Conservation (phyloP, 148 eudicot species). For the Amaranthus cruentus region DNA sequence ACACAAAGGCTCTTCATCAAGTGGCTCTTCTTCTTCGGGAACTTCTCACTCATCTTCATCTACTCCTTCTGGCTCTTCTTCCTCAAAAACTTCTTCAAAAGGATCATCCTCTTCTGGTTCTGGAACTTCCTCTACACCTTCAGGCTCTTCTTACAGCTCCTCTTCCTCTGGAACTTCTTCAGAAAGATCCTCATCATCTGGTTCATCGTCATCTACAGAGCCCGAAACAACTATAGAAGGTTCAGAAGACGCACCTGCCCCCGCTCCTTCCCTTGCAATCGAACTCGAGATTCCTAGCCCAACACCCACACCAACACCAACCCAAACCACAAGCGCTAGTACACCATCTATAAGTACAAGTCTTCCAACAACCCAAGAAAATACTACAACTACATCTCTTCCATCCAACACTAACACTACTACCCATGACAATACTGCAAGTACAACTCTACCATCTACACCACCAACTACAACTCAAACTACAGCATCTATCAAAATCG, state of each 20-base stretch:
- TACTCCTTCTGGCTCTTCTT: background rate
- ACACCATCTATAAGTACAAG: background rate
- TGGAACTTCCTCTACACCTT: background rate
- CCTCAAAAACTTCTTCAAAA: conserved; percentile 2
- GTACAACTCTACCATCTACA: background rate
- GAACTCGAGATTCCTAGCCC: background rate
- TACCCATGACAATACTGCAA: no score
- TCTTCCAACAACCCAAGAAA: no score
- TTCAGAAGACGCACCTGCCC: background rate
- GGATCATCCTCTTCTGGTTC: background rate
- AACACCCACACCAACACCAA: background rate
- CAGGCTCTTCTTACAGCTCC: conserved; percentile 2
- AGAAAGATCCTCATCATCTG: conserved; percentile 5
- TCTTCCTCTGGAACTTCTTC: background rate
- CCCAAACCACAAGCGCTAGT: background rate
- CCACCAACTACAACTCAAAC: background rate
- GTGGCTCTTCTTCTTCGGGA: conserved; percentile 8
- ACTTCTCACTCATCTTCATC: background rate
- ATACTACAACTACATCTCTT: no score
- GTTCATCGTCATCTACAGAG: background rate
- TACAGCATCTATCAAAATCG: background rate
- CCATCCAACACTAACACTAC: no score
- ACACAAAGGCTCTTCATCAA: conserved; percentile 6
- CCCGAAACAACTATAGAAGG: background rate
- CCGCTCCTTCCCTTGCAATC: background rate